These are phyloP conservation scores for Actinidia arguta DNA, from an alignment of 179 eudicot species.

Conservation along the genomic window DNA sequence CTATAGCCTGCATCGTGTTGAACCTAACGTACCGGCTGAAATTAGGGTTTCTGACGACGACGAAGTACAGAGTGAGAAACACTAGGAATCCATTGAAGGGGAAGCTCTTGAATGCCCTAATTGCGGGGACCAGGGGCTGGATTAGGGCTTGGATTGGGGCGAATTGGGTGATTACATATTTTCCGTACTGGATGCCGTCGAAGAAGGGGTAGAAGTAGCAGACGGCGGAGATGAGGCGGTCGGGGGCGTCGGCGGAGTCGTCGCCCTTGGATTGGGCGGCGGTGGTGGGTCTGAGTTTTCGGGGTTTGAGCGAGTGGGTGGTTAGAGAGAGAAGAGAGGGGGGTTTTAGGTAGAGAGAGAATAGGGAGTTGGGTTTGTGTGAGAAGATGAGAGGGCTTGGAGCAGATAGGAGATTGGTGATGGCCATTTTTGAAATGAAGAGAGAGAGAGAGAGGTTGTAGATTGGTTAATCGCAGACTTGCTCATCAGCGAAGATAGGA, in stretches of 20 bases:
- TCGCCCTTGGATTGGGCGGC: constrained; percentile 50
- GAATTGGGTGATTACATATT: constrained; percentile 73
- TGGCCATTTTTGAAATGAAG: constrained; percentile 28
- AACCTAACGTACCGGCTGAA: constrained; percentile 92
- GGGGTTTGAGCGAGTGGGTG: constrained; percentile 17
- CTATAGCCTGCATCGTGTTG: constrained; percentile 93
- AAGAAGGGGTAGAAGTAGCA: constrained; percentile 92
- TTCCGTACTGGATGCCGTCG: constrained; percentile 91
- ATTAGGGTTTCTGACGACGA: constrained; percentile 82
- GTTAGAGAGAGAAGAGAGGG: no score
- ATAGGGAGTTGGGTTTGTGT: constrained; percentile 14
- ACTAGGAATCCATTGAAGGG: constrained; percentile 85
- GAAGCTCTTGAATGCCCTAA: constrained; percentile 79
- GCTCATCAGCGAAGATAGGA: no score
- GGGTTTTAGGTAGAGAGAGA: constrained; percentile 29
- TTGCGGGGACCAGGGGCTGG: constrained; percentile 81
- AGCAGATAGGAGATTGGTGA: constrained; percentile 34
- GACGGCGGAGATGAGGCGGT: constrained; percentile 87
- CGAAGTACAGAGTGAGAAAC: constrained; percentile 80
- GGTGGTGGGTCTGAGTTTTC: constrained; percentile 24
- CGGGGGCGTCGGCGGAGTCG: constrained; percentile 63
- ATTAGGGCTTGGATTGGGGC: constrained; percentile 71
- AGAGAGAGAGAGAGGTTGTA: neutral
- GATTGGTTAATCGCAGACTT: no score
- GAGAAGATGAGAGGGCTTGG: constrained; percentile 23